These are phyloP conservation scores for Fusarium oligoseptatum DNA, from an alignment of 2,329 filamentous ascomycete genomes.

Conservation along the genomic window DNA sequence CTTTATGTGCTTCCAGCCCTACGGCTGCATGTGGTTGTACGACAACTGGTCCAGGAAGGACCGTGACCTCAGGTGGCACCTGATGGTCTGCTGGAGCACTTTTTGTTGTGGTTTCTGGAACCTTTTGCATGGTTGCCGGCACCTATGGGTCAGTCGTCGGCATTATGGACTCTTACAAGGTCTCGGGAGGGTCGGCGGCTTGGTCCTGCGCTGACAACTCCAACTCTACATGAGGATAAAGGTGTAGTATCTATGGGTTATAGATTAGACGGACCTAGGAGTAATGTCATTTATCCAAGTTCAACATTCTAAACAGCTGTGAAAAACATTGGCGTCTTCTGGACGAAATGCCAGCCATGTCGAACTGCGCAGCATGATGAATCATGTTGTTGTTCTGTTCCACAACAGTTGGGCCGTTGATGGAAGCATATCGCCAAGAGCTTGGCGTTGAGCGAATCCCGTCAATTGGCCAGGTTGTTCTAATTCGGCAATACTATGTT, in stretches of 20 bases:
- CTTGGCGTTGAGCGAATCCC: not conserved
- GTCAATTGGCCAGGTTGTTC: conserved; percentile 2
- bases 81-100: conserved; percentile 18
- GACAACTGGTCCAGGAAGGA: conserved; percentile 24
- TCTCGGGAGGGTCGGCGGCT: not conserved
- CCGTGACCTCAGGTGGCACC: conserved; percentile 7
- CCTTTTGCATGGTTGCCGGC: conserved; percentile 26
- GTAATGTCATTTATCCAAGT: not conserved
- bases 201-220: conserved; percentile 33
- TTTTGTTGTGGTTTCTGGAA: conserved; percentile 26
- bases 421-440: not conserved
- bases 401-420: not conserved
- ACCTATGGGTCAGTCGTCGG: conserved; percentile 30
- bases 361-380: not conserved
- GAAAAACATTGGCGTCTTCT: not conserved
- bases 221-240: not conserved
- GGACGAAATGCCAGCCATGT: not conserved
- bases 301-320: not conserved
- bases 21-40: conserved; percentile 35
- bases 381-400: not conserved
- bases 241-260: conserved; percentile 2
- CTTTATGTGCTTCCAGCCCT: conserved; percentile 38
- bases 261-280: not conserved
- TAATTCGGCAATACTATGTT: conserved; percentile 1
- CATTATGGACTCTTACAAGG: conserved; percentile 1